Evolutionary conservation across 179 eudicot species (phyloP).

Genomic region (Patellifolia procumbens): DNA sequence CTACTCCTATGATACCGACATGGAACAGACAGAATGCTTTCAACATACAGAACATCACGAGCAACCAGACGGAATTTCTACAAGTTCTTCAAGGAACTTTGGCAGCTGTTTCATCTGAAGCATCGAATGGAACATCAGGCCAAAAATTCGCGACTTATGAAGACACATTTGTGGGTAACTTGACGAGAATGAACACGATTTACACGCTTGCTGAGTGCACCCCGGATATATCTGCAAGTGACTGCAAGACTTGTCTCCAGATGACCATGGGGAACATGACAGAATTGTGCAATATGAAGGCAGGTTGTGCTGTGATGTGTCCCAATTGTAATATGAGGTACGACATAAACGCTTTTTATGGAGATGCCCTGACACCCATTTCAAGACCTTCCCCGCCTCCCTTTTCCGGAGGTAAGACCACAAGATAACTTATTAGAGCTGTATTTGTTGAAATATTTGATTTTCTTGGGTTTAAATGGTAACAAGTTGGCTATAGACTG

Average conservation of each 20-base stretch:
- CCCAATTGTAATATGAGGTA: conserved; percentile 34
- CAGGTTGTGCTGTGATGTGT: conserved; percentile 36
- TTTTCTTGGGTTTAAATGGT: too few species aligned
- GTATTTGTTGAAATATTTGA: too few species aligned
- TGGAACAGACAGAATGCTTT: conserved; percentile 32
- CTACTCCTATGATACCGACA: conserved; percentile 33
- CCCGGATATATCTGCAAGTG: conserved; percentile 27
- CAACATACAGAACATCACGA: conserved; percentile 19
- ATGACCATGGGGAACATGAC: conserved; percentile 29
- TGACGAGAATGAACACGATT: conserved; percentile 16
- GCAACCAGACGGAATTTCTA: conserved; percentile 23
- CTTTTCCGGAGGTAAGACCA: conserved; percentile 3
- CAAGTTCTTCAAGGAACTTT: conserved; percentile 22
- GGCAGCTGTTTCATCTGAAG: conserved; percentile 17
- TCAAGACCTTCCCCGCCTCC: conserved; percentile 9
- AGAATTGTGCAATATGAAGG: conserved; percentile 31
- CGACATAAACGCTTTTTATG: conserved; percentile 29
- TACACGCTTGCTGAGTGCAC: conserved; percentile 36
- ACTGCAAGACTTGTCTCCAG: conserved; percentile 29
- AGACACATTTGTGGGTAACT: conserved; percentile 20
- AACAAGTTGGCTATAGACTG: too few species aligned
- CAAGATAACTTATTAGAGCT: neutral
- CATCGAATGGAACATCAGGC: neutral
- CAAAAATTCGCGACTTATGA: conserved; percentile 28
- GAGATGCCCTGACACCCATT: conserved; percentile 8